These are phyloP conservation scores for Pterothamnion heteromorphum DNA, from an alignment of 31 red algal genomes.

Conservation along the genomic window DNA sequence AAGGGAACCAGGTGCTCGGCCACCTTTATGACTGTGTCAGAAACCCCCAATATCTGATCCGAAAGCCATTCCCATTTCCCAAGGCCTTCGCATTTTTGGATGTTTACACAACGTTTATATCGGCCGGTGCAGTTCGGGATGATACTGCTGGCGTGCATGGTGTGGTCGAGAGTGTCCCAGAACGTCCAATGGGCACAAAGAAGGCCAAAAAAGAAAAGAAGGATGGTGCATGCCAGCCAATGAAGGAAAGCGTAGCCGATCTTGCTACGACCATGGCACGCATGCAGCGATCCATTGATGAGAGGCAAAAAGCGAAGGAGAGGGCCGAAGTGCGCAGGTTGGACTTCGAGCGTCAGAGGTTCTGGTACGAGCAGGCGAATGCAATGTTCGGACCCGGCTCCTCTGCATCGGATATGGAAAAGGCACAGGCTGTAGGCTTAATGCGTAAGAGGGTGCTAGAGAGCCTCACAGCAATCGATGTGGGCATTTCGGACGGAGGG, in stretches of 20 bases:
- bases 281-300: not conserved
- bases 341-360: not conserved
- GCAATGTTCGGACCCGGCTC: not conserved
- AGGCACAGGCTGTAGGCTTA: not conserved
- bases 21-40: not conserved
- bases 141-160: too few species aligned
- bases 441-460: too few species aligned
- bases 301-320: not conserved
- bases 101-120: not conserved
- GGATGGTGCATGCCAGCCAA: not conserved
- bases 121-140: too few species aligned
- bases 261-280: not conserved
- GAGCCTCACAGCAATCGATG: too few species aligned
- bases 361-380: not conserved
- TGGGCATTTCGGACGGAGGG: too few species aligned
- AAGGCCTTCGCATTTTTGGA: not conserved
- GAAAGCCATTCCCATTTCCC: not conserved
- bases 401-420: not conserved
- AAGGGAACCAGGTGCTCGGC: not conserved
- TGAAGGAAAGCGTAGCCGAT: not conserved
- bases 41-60: not conserved
- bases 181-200: not conserved
- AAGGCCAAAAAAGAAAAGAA: slow-evolving; percentile 23
- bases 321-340: not conserved
- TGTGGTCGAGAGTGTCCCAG: not conserved